A percentile compares a stretch with the other conserved stretches of the same genome.
Conservation (phyloP, 1,139 yeast species). For the Komagataea norvegica region DNA sequence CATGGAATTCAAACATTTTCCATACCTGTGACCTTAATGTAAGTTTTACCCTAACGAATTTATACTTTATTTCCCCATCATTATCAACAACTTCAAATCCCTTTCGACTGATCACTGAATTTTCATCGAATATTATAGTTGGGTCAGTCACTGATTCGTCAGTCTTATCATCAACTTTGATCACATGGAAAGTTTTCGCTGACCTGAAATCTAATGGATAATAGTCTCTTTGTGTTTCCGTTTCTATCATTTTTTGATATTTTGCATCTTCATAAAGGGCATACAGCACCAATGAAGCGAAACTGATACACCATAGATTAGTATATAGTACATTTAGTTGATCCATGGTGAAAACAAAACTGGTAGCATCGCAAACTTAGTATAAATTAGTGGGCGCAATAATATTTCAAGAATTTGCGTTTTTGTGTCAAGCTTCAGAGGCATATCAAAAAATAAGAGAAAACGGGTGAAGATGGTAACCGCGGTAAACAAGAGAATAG, state of each 20-base stretch:
- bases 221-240: conserved; percentile 9
- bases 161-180: conserved; percentile 2
- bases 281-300: conserved; percentile 4
- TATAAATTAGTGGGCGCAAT: too few relatives aligned
- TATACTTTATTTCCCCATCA: conserved; percentile 3
- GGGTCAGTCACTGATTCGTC: conserved; percentile 2
- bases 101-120: not conserved
- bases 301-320: conserved; percentile 5
- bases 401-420: not conserved
- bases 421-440: not conserved
- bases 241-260: conserved; percentile 2
- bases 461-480: too few relatives aligned
- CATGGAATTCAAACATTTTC: conserved; percentile 7
- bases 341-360: too few relatives aligned
- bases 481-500: too few relatives aligned
- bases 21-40: conserved; percentile 1
- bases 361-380: too few relatives aligned
- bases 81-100: conserved; percentile 6
- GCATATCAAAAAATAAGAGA: too few relatives aligned
- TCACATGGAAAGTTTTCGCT: conserved; percentile 2
- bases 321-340: conserved; percentile 7
- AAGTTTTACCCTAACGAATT: conserved; percentile 3
- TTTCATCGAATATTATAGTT: not conserved
- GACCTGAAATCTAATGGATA: conserved; percentile 11
- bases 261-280: conserved; percentile 3